Percentiles rank a stretch among this genome's conserved stretches.
phyloP scores from a whole-genome alignment of 257 asterid genomes.

The Nicotiana tomentosiformis region DNA sequence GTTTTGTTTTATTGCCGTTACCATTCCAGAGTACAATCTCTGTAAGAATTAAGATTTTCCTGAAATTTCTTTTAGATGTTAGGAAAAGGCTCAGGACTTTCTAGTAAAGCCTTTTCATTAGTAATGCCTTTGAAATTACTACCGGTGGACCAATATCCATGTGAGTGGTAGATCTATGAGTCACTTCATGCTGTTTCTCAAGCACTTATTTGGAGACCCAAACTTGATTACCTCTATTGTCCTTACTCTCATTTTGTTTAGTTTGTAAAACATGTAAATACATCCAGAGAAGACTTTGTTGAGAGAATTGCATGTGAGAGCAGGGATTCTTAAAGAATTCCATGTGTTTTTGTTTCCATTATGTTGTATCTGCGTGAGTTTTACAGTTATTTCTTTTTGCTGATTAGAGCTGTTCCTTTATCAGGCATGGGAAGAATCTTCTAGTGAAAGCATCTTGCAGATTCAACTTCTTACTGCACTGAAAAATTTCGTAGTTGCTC shows the following conservation, averaged over 20 bases:
- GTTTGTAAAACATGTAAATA: neutral
- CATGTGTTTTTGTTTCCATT: neutral
- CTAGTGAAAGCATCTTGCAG: constrained; percentile 95
- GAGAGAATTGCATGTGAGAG: neutral
- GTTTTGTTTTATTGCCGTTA: neutral
- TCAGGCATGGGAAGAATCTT: constrained; percentile 95
- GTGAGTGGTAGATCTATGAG: neutral
- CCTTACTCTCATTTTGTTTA: neutral
- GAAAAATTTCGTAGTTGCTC: constrained; percentile 82
- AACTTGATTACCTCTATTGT: neutral
- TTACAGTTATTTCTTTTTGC: constrained; percentile 11
- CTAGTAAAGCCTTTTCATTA: neutral
- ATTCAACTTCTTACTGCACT: constrained; percentile 95
- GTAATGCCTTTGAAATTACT: neutral
- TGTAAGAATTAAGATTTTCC: neutral
- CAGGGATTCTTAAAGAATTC: neutral
- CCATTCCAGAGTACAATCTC: neutral
- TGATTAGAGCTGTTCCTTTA: constrained; percentile 14
- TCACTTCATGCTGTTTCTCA: neutral
- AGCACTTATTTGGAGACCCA: neutral
- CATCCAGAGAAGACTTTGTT: neutral
- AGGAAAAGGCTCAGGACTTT: neutral
- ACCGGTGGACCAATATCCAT: too few relatives aligned
- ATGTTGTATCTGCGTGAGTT: neutral
- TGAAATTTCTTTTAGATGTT: neutral